Evolutionary conservation across 768 basidiomycete species (phyloP).

Genomic region (Podaxis pistillaris): DNA sequence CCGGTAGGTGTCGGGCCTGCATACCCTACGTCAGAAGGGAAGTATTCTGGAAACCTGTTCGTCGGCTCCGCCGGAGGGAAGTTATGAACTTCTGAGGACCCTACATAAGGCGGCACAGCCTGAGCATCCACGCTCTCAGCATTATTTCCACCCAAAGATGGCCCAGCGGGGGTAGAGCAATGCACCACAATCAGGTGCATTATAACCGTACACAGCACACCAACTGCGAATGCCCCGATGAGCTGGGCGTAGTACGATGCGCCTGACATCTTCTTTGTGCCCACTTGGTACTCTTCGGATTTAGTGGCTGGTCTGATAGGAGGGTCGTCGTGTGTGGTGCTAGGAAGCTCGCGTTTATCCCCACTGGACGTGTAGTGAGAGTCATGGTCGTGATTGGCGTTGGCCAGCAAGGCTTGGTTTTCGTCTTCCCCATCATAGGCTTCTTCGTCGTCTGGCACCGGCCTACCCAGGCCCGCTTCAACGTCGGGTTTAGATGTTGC

Average conservation of each 20-base stretch:
- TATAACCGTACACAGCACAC: constrained; percentile 10
- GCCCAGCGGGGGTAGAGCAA: not conserved
- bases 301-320: not conserved
- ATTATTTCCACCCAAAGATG: not conserved
- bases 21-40: constrained; percentile 78
- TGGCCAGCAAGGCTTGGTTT: constrained; percentile 9
- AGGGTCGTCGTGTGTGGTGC: not conserved
- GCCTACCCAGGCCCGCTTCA: not conserved
- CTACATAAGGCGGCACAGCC: constrained; percentile 65
- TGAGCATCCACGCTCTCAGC: not conserved
- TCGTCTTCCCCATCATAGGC: constrained; percentile 6
- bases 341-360: not conserved
- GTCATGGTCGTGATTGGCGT: not conserved
- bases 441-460: constrained; percentile 9
- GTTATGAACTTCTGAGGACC: constrained; percentile 65
- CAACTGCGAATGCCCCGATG: constrained; percentile 9
- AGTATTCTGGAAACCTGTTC: constrained; percentile 67
- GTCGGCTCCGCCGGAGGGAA: constrained; percentile 76
- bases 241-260: constrained; percentile 8
- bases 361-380: not conserved
- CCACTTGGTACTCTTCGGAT: not conserved
- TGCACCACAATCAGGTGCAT: constrained; percentile 7
- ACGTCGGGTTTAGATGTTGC: not conserved
- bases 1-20: constrained; percentile 78
- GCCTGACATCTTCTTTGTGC: constrained; percentile 7